Evolutionary conservation across 192 early-diverging fungal genomes (phyloP), one percentile per base, ranked within the genome.

Genomic region (Gamsiella multidivaricata): DNA sequence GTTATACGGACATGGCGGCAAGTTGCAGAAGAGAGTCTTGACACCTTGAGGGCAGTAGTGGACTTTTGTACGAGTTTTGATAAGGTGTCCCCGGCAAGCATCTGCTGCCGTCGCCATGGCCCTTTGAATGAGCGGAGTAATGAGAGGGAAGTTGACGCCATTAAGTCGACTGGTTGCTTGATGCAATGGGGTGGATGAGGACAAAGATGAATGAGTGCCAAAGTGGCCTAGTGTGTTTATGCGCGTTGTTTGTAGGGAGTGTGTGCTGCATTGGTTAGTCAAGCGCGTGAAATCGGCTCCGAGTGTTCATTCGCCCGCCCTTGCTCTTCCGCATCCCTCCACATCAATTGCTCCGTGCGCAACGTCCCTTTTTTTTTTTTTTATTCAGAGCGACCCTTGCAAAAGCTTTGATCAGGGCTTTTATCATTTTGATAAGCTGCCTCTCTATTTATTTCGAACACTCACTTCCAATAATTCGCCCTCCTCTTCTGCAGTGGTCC

Each of bases 381-480:
- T n/a, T n/a, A n/a, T n/a, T n/a, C n/a, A n/a, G n/a, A n/a, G n/a
- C n/a, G n/a, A n/a, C n/a, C n/a, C n/a, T n/a, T n/a, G n/a, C n/a
- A n/a, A n/a, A n/a, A n/a, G n/a, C n/a, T n/a, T n/a, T n/a, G n/a
- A n/a, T n/a, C n/a, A n/a, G n/a, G n/a, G n/a, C n/a, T n/a, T n/a
- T n/a, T n/a, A n/a, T n/a, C n/a, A n/a, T n/a, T 15, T 50, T 25
- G 20, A 61, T 4, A 31, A 10, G n/a, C n/a, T 49, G 29, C 15
- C 9, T n/a, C n/a, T 47, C 45, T 73, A 73, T 73, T 73, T 73
- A 33, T 65, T 39, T 3, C 70, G 43, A 3, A 59, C 69, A 9
- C 53, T 52, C 22, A 34, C 31, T 32, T 64, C 34, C 26, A 15
- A 43, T 10, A n/a, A 12, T 10, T 61, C 29, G 8, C 32, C 58